These are phyloP conservation scores for Thinopyrum obtusiflorum DNA, from an alignment of 202 grass and related monocot species.

Conservation along the genomic window DNA sequence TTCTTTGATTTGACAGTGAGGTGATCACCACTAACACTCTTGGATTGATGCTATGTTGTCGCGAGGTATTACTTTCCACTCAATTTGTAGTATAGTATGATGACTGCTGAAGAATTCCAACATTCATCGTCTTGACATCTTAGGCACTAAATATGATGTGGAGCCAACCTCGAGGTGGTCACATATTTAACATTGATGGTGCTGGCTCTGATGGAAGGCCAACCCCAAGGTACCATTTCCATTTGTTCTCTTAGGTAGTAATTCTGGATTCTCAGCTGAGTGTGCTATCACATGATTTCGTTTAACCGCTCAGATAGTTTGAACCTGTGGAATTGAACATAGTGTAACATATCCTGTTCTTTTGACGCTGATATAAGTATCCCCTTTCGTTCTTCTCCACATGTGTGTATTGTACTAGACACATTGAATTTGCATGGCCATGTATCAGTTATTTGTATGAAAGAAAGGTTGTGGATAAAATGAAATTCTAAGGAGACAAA, in stretches of 20 bases:
- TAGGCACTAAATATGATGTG: constrained; percentile 99
- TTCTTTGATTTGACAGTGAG: constrained; percentile 62
- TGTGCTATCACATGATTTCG: background rate
- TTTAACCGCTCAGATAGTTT: constrained; percentile 5
- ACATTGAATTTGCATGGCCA: background rate
- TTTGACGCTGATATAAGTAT: background rate
- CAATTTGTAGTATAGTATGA: constrained; percentile 9
- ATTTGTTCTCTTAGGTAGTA: background rate
- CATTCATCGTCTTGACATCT: constrained; percentile 17
- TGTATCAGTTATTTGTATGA: constrained; percentile 25
- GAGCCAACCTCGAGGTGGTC: constrained; percentile 86
- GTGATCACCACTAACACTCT: constrained; percentile 95
- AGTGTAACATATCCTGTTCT: background rate
- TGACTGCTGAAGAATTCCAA: background rate
- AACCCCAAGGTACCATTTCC: constrained; percentile 68
- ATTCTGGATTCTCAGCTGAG: background rate
- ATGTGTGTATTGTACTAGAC: background rate
- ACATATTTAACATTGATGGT: constrained; percentile 98
- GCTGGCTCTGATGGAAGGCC: constrained; percentile 99
- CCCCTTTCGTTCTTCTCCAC: background rate
- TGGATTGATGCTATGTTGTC: constrained; percentile 94
- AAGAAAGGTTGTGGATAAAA: background rate
- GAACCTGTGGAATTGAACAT: background rate
- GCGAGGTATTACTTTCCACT: constrained; percentile 65
- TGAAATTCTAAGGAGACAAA: constrained; percentile 15